Evolutionary conservation across 2,329 filamentous ascomycete genomes (phyloP).

Genomic region (Trichoderma gracile): DNA sequence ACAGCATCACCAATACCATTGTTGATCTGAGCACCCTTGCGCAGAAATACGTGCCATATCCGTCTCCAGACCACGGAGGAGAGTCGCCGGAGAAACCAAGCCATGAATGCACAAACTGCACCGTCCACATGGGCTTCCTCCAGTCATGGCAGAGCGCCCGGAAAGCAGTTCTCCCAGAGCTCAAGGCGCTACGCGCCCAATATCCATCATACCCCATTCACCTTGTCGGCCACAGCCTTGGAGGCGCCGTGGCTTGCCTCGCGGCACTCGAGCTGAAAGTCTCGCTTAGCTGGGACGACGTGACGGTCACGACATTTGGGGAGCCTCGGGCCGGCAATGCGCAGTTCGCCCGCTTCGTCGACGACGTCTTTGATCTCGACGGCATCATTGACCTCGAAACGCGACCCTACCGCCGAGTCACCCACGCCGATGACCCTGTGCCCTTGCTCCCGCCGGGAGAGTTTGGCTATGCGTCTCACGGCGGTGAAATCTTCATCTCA

Average conservation of each 20-base stretch:
- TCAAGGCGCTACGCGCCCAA: constrained; percentile 59
- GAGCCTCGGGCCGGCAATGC: constrained; percentile 71
- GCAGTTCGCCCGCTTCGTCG: constrained; percentile 56
- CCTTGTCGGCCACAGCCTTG: constrained; percentile 87
- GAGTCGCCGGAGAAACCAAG: constrained; percentile 40
- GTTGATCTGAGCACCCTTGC: constrained; percentile 86
- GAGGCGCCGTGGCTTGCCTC: constrained; percentile 86
- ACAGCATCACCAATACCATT: constrained; percentile 89
- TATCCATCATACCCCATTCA: constrained; percentile 73
- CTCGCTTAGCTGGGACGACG: constrained; percentile 71
- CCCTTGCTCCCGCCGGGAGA: constrained; percentile 81
- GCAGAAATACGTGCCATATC: constrained; percentile 89
- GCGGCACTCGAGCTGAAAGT: constrained; percentile 77
- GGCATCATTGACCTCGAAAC: constrained; percentile 37
- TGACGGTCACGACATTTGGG: constrained; percentile 86
- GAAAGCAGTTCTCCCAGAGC: constrained; percentile 64
- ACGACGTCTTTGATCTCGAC: constrained; percentile 52
- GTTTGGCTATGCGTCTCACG: constrained; percentile 86
- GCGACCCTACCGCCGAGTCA: constrained; percentile 70
- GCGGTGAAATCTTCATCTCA: constrained; percentile 82
- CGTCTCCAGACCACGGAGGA: constrained; percentile 51
- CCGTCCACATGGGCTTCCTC: constrained; percentile 89
- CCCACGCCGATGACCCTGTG: constrained; percentile 83
- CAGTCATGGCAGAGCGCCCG: constrained; percentile 79
- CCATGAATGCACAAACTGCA: constrained; percentile 77